These are phyloP conservation scores for Phyllosticta paracitricarpa DNA, from an alignment of 2,329 filamentous ascomycete genomes.

Conservation along the genomic window DNA sequence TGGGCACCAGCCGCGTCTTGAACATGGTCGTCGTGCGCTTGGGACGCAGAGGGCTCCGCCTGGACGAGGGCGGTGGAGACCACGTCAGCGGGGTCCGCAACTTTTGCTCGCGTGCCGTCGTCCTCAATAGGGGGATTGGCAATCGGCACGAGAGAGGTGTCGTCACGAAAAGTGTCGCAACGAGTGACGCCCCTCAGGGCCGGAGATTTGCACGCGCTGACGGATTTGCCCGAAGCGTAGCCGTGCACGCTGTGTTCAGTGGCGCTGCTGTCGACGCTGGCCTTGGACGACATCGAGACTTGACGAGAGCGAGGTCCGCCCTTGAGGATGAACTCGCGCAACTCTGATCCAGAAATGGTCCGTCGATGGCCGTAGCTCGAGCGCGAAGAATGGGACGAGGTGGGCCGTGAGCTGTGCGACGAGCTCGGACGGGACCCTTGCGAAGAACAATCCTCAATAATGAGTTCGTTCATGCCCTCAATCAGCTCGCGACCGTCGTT, in stretches of 20 bases:
- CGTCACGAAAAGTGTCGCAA: neutral
- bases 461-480: neutral
- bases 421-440: neutral
- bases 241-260: neutral
- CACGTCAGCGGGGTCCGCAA: neutral
- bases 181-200: no score
- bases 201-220: neutral
- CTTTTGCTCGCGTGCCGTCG: neutral
- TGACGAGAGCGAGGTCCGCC: neutral
- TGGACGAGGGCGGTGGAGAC: neutral
- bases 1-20: neutral
- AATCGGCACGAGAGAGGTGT: neutral
- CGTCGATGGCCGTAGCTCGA: neutral
- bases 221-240: neutral
- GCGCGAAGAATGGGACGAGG: neutral
- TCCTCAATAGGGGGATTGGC: neutral
- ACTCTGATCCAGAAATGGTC: neutral
- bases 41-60: neutral
- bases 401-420: neutral
- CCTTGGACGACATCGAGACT: neutral
- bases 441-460: neutral
- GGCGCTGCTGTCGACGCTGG: neutral
- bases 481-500: constrained; percentile 4
- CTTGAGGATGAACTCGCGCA: neutral
- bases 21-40: neutral